These are phyloP conservation scores for Pythium biforme DNA, from an alignment of 352 stramenopile species.

Conservation along the genomic window DNA sequence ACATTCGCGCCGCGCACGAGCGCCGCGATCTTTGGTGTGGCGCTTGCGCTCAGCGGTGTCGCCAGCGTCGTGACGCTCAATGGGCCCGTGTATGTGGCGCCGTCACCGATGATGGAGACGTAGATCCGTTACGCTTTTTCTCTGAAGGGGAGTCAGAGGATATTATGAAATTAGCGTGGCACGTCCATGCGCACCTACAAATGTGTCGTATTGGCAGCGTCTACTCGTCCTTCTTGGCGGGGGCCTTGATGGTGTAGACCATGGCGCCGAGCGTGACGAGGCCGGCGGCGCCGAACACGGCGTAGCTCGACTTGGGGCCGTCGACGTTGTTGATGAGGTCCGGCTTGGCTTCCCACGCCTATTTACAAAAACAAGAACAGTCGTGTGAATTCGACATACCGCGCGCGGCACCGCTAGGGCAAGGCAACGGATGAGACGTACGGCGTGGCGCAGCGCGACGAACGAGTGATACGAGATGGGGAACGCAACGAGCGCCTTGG, in stretches of 20 bases:
- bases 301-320: constrained; percentile 50
- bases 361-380: not conserved
- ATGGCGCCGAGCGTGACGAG: constrained; percentile 34
- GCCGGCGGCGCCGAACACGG: constrained; percentile 52
- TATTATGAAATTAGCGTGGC: constrained; percentile 13
- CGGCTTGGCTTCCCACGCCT: constrained; percentile 90
- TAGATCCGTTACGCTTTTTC: too few relatives aligned
- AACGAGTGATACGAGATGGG: constrained; percentile 91
- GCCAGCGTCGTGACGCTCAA: constrained; percentile 14
- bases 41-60: constrained; percentile 37
- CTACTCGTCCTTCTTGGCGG: constrained; percentile 19
- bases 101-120: not conserved
- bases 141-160: not conserved
- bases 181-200: constrained; percentile 3
- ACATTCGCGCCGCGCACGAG: constrained; percentile 41
- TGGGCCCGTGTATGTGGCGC: constrained; percentile 4
- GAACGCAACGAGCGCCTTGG: constrained; percentile 90
- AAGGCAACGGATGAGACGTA: too few relatives aligned
- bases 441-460: constrained; percentile 74
- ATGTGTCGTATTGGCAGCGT: not conserved
- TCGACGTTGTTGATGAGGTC: constrained; percentile 84
- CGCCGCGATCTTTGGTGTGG: constrained; percentile 50
- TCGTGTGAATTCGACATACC: too few relatives aligned
- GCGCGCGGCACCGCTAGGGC: too few relatives aligned
- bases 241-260: constrained; percentile 21